Conservation (phyloP, 768 basidiomycete species). For the Boletellus ananiceps region DNA sequence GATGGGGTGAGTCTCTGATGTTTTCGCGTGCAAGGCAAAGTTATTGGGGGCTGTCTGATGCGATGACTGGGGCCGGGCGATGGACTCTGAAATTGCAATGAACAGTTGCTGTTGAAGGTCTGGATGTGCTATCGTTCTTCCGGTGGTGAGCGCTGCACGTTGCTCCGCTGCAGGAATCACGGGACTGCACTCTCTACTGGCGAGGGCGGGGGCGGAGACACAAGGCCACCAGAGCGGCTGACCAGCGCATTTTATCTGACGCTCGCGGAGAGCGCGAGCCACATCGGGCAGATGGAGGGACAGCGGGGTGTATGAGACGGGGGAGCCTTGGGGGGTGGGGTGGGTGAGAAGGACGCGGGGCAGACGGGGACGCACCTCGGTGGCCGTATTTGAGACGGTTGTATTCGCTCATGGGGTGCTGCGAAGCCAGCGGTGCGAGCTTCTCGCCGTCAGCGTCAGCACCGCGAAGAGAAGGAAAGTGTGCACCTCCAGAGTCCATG, state of each 20-base stretch:
- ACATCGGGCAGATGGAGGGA: slow-evolving; percentile 60
- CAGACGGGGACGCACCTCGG: slow-evolving; percentile 19
- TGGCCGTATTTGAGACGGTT: slow-evolving; percentile 63
- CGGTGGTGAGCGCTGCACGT: slow-evolving; percentile 20
- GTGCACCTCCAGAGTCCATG: slow-evolving; percentile 24
- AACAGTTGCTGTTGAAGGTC: slow-evolving; percentile 47
- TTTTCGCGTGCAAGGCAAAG: slow-evolving; percentile 43
- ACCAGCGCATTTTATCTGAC: slow-evolving; percentile 41
- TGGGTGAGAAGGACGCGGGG: not conserved
- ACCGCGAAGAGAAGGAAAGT: not conserved
- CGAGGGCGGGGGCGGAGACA: not conserved
- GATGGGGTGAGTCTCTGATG: slow-evolving; percentile 78
- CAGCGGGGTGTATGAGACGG: slow-evolving; percentile 55
- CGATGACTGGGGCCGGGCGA: slow-evolving; percentile 1
- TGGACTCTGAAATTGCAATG: slow-evolving; percentile 51
- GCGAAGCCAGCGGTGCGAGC: slow-evolving; percentile 61
- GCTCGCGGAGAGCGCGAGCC: slow-evolving; percentile 46
- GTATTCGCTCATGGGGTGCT: slow-evolving; percentile 71
- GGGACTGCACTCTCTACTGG: slow-evolving; percentile 1
- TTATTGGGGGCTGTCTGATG: not conserved
- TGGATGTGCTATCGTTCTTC: slow-evolving; percentile 12
- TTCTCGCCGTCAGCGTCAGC: slow-evolving; percentile 19
- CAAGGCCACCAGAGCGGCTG: slow-evolving; percentile 50
- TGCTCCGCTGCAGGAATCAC: slow-evolving; percentile 22
- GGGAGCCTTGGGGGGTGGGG: slow-evolving; percentile 40